These are phyloP conservation scores for Amphichorda felina DNA, from an alignment of 2,329 filamentous ascomycete species.

Conservation along the genomic window DNA sequence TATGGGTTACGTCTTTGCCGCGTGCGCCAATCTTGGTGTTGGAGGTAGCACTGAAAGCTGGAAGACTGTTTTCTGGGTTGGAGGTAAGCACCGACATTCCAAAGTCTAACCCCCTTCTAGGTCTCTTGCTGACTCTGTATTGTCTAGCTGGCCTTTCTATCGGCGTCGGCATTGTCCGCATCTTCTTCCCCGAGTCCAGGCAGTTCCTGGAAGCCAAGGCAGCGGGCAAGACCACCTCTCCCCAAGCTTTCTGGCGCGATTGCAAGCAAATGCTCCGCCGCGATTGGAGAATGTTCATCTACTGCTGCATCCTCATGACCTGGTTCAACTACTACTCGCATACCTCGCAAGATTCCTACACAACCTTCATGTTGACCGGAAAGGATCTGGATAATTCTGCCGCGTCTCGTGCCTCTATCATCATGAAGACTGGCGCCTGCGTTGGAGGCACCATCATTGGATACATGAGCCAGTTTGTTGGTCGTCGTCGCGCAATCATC, in stretches of 20 bases:
- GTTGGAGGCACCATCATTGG: constrained; percentile 63
- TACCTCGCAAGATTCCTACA: constrained; percentile 71
- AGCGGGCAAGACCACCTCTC: constrained; percentile 32
- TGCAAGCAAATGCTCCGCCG: constrained; percentile 53
- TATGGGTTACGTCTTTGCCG: constrained; percentile 68
- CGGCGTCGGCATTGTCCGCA: constrained; percentile 53
- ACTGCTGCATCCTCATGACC: constrained; percentile 69
- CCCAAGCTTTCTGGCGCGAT: constrained; percentile 54
- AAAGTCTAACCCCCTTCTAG: neutral
- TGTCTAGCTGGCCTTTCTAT: constrained; percentile 48
- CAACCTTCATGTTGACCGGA: constrained; percentile 64
- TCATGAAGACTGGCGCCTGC: constrained; percentile 70
- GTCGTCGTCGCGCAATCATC: constrained; percentile 59
- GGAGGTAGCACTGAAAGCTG: constrained; percentile 51
- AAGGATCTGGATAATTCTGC: constrained; percentile 54
- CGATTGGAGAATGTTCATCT: constrained; percentile 69
- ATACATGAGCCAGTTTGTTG: constrained; percentile 64
- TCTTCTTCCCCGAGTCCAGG: constrained; percentile 60
- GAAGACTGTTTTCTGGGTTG: constrained; percentile 70
- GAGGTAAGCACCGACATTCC: constrained; percentile 20
- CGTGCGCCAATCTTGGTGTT: constrained; percentile 62
- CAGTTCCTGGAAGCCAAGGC: constrained; percentile 63
- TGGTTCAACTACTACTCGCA: constrained; percentile 69
- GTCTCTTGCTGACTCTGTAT: neutral
- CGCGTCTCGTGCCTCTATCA: constrained; percentile 63